phyloP scores from a whole-genome alignment of 495 filamentous ascomycete genomes.

The Neurospora sp. region DNA sequence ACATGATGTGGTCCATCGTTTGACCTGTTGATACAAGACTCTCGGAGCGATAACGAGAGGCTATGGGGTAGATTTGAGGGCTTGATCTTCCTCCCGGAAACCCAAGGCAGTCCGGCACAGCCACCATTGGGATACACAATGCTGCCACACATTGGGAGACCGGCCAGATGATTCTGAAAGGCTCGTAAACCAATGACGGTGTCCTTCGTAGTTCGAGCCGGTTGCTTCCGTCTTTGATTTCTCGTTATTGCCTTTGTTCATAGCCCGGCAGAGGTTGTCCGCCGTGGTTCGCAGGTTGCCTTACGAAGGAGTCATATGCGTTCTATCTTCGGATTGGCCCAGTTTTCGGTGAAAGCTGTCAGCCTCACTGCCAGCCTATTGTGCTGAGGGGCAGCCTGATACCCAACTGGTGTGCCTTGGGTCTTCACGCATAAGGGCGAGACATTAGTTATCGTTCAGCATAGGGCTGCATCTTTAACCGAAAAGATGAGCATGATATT shows the following conservation, averaged over 20 bases:
- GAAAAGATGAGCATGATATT: not conserved
- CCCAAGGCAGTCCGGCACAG: not conserved
- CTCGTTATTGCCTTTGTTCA: not conserved
- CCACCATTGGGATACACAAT: not conserved
- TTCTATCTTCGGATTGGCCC: conserved; percentile 10
- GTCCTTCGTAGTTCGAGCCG: not conserved
- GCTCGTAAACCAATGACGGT: not conserved
- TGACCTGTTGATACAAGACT: not conserved
- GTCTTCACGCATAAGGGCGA: conserved; percentile 8
- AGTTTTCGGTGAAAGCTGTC: conserved; percentile 14
- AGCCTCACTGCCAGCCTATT: conserved; percentile 13
- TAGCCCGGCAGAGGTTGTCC: not conserved
- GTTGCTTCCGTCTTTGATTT: not conserved
- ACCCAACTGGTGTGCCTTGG: conserved; percentile 14
- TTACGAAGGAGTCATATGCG: not conserved
- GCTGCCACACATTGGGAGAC: not conserved
- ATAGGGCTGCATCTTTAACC: not conserved
- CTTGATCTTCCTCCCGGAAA: not conserved
- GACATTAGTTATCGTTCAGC: not conserved
- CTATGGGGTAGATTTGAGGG: not conserved
- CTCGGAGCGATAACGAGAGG: not conserved
- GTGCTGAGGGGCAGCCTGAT: conserved; percentile 4
- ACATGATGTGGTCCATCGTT: not conserved
- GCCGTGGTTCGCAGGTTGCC: not conserved
- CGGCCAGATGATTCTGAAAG: not conserved